phyloP scores from a whole-genome alignment of 805 yeast species.

The Ogataea philodendri region DNA sequence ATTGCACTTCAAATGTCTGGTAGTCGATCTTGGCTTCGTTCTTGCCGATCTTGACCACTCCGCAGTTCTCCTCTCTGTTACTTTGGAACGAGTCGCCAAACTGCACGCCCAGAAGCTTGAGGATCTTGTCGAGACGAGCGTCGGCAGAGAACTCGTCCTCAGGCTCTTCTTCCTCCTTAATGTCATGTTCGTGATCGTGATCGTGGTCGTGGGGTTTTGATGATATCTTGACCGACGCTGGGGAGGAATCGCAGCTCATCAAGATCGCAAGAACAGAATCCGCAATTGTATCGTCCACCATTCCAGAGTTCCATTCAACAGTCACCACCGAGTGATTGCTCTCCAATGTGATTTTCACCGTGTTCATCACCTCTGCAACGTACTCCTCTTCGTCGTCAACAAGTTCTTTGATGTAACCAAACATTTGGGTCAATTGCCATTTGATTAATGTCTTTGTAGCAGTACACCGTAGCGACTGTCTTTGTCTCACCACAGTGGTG shows the following conservation, averaged over 20 bases:
- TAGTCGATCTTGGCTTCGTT: constrained; percentile 70
- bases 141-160: constrained; percentile 26
- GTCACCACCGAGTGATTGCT: constrained; percentile 48
- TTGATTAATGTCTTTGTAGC: constrained; percentile 77
- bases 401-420: constrained; percentile 72
- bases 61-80: constrained; percentile 43
- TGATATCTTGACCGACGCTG: constrained; percentile 88
- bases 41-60: constrained; percentile 69
- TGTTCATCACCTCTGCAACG: constrained; percentile 61
- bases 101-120: constrained; percentile 70
- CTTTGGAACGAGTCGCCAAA: constrained; percentile 74
- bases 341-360: constrained; percentile 49
- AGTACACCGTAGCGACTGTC: constrained; percentile 73
- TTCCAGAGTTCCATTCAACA: constrained; percentile 88
- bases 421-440: constrained; percentile 95
- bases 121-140: constrained; percentile 52
- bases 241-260: constrained; percentile 89
- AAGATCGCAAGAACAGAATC: constrained; percentile 90
- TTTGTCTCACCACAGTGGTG: constrained; percentile 79
- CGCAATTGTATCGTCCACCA: constrained; percentile 89
- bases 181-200: constrained; percentile 24
- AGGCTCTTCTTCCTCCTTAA: constrained; percentile 17
- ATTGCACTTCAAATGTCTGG: constrained; percentile 58
- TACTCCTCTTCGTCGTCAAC: constrained; percentile 52
- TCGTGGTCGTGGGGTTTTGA: constrained; percentile 48